Percentiles rank a stretch among this genome's conserved stretches.
Conservation (phyloP, 1,139 yeast genomes). For the Hansenula lynferdii region DNA sequence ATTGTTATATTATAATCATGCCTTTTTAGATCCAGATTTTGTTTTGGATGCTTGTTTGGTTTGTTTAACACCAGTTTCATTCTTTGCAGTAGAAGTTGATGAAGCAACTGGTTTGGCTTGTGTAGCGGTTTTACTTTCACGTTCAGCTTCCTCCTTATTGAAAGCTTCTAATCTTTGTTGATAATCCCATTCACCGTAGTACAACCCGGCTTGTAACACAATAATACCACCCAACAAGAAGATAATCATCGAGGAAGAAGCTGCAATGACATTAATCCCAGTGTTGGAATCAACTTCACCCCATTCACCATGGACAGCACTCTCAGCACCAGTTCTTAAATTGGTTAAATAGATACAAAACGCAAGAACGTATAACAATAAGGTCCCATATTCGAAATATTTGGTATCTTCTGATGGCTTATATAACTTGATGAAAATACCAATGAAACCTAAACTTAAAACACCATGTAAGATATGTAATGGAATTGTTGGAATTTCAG, state of each 20-base stretch:
- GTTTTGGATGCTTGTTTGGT: not conserved
- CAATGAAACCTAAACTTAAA: slow-evolving; percentile 60
- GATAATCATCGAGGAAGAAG: slow-evolving; percentile 75
- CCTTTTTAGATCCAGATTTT: slow-evolving; percentile 1
- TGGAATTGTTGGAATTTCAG: slow-evolving; percentile 52
- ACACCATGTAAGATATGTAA: slow-evolving; percentile 59
- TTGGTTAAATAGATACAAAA: slow-evolving; percentile 81
- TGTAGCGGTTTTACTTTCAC: slow-evolving; percentile 5
- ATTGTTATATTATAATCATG: not conserved
- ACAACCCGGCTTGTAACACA: slow-evolving; percentile 81
- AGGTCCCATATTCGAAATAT: slow-evolving; percentile 85
- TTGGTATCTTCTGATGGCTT: slow-evolving; percentile 81
- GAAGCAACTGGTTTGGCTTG: slow-evolving; percentile 1
- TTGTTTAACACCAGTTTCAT: slow-evolving; percentile 1
- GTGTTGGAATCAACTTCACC: slow-evolving; percentile 87
- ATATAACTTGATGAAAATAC: slow-evolving; percentile 73
- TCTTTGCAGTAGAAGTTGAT: slow-evolving; percentile 3
- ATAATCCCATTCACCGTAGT: slow-evolving; percentile 82
- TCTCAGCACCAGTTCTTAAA: slow-evolving; percentile 72
- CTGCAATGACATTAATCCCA: slow-evolving; percentile 89
- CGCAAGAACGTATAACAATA: slow-evolving; percentile 65
- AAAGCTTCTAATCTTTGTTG: slow-evolving; percentile 49
- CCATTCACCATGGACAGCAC: slow-evolving; percentile 74
- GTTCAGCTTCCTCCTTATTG: slow-evolving; percentile 37
- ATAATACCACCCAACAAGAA: slow-evolving; percentile 72